Evolutionary conservation across 441 rosid genomes (phyloP).

Genomic region (Macaranga tanarius): DNA sequence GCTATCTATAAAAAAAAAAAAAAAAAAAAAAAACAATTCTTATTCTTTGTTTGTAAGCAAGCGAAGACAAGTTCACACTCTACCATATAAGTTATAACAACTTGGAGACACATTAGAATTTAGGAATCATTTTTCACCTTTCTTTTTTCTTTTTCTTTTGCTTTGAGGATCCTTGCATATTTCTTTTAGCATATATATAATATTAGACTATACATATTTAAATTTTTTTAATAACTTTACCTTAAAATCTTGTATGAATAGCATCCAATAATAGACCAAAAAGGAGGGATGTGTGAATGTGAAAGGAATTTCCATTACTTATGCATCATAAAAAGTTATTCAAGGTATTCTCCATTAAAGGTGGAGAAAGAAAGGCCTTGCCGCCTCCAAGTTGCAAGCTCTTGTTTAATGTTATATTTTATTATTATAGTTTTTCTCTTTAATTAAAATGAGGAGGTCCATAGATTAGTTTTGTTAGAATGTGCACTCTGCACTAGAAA

Average conservation of each 20-base stretch:
- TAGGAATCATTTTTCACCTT: constrained; percentile 22
- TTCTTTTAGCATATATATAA: not conserved
- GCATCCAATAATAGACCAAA: constrained; percentile 21
- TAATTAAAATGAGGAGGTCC: too few relatives aligned
- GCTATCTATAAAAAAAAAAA: too few relatives aligned
- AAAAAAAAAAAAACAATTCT: constrained; percentile 26
- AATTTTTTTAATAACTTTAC: not conserved
- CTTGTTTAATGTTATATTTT: constrained; percentile 28
- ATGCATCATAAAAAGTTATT: constrained; percentile 22
- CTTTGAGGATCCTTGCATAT: constrained; percentile 3
- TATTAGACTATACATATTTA: constrained; percentile 4
- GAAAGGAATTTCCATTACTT: constrained; percentile 26
- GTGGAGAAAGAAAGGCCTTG: constrained; percentile 14
- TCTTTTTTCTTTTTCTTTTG: not conserved
- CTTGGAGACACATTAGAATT: not conserved
- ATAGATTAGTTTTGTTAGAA: too few relatives aligned
- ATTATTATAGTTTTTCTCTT: not conserved
- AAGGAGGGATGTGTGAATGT: constrained; percentile 24
- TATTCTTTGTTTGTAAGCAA: constrained; percentile 31
- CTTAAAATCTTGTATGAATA: not conserved
- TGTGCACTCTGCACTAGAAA: too few relatives aligned
- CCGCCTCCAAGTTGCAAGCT: constrained; percentile 9
- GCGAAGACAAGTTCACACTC: constrained; percentile 35
- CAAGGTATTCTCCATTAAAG: constrained; percentile 28
- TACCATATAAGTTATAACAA: not conserved